phyloP scores from a whole-genome alignment of 371 early-diverging fungal species.

The Lichtheimia hyalospora region DNA sequence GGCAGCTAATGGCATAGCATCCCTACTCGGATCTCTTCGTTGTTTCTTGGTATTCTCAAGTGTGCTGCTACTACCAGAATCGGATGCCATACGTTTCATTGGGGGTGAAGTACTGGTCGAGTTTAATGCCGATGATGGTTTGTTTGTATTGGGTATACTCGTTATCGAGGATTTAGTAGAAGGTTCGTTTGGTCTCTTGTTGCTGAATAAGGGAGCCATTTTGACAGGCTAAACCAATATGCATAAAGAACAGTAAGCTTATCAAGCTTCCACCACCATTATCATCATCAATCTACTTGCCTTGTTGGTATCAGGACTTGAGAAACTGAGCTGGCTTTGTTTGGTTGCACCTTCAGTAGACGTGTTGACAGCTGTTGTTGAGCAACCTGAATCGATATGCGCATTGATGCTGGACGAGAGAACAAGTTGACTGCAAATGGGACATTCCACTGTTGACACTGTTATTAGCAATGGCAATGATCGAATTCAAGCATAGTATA shows the following conservation, averaged over 20 bases:
- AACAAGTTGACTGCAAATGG: slow-evolving; percentile 32
- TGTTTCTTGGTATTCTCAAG: slow-evolving; percentile 15
- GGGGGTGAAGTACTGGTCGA: not conserved
- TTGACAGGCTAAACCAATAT: not conserved
- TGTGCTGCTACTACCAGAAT: not conserved
- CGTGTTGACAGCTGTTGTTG: slow-evolving; percentile 5
- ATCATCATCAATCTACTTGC: not conserved
- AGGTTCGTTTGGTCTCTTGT: not conserved
- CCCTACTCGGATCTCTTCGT: slow-evolving; percentile 14
- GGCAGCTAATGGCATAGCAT: slow-evolving; percentile 50
- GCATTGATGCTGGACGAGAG: slow-evolving; percentile 23
- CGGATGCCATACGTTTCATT: not conserved
- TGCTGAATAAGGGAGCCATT: slow-evolving; percentile 9
- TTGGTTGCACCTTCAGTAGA: slow-evolving; percentile 3
- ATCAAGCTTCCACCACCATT: not conserved
- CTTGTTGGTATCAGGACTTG: not conserved
- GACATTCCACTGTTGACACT: slow-evolving; percentile 29
- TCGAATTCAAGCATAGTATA: not conserved
- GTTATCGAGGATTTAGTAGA: not conserved
- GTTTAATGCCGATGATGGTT: not conserved
- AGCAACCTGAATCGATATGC: slow-evolving; percentile 38
- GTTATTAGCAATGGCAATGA: no score
- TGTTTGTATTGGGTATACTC: not conserved
- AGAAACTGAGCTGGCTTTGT: slow-evolving; percentile 6
- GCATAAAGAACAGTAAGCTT: not conserved